Evolutionary conservation across 2,329 filamentous ascomycete species (phyloP).

Genomic region (Ophiocordyceps unilateralis): DNA sequence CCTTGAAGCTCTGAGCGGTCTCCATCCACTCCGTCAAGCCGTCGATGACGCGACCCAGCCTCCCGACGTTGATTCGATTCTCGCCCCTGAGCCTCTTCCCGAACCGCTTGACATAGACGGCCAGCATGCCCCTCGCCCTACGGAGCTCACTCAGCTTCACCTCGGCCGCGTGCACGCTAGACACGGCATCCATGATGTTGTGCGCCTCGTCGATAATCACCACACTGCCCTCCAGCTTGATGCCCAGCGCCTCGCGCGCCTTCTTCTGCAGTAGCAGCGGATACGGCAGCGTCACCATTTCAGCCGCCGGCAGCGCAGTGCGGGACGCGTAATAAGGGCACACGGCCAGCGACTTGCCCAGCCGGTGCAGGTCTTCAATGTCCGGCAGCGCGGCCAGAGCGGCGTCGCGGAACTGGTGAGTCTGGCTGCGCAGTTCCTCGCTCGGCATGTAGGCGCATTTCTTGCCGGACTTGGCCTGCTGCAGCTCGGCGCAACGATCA

Average conservation of each 20-base stretch:
- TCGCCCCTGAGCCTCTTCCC: constrained; percentile 77
- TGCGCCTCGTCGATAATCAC: constrained; percentile 97
- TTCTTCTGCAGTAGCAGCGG: constrained; percentile 74
- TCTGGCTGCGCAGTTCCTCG: constrained; percentile 54
- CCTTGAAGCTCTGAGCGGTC: constrained; percentile 29
- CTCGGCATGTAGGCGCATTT: constrained; percentile 64
- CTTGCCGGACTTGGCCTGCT: constrained; percentile 43
- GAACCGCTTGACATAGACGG: constrained; percentile 71
- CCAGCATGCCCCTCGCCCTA: constrained; percentile 57
- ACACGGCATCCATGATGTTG: constrained; percentile 90
- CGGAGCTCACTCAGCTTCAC: constrained; percentile 58
- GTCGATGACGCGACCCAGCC: constrained; percentile 69
- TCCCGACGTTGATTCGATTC: constrained; percentile 80
- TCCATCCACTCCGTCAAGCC: constrained; percentile 57
- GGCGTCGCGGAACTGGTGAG: constrained; percentile 72
- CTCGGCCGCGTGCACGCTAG: constrained; percentile 67
- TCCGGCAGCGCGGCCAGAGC: constrained; percentile 73
- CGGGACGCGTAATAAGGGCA: constrained; percentile 97
- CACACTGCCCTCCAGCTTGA: constrained; percentile 73
- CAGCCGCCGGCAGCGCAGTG: constrained; percentile 61
- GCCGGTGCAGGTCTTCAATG: constrained; percentile 71
- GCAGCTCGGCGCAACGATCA: constrained; percentile 78
- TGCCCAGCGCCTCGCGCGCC: constrained; percentile 70
- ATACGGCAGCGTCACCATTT: constrained; percentile 87
- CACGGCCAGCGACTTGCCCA: constrained; percentile 64